phyloP scores from a whole-genome alignment of 129 eudicot genomes.

The Dittrichia graveolens region DNA sequence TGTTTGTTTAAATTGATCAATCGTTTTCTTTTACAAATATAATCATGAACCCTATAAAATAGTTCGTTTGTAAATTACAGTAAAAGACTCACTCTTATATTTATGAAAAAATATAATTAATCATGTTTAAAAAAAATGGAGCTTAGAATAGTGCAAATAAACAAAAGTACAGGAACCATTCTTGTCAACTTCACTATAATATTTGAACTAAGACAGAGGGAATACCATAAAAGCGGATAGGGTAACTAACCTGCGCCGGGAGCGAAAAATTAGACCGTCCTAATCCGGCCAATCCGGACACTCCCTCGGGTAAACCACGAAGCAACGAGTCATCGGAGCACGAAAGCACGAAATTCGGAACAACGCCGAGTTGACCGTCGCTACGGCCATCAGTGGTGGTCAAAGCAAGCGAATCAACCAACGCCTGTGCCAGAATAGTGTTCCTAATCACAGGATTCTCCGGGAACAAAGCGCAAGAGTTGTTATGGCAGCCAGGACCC shows the following conservation, averaged over 20 bases:
- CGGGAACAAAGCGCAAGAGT: slow-evolving; percentile 40
- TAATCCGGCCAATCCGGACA: slow-evolving; percentile 36
- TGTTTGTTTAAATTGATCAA: too few relatives aligned
- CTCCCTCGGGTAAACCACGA: slow-evolving; percentile 39
- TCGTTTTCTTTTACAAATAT: too few relatives aligned
- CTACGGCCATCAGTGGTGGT: slow-evolving; percentile 20
- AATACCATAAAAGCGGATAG: neutral
- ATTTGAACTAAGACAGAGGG: neutral
- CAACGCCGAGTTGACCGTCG: slow-evolving; percentile 29
- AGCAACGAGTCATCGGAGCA: slow-evolving; percentile 39
- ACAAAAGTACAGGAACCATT: slow-evolving; percentile 14
- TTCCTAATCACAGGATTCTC: slow-evolving; percentile 46
- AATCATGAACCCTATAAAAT: too few relatives aligned
- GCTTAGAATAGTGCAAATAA: neutral
- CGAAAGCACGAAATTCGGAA: slow-evolving; percentile 42
- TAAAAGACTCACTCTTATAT: too few relatives aligned
- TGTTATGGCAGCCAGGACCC: slow-evolving; percentile 47
- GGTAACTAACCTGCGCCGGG: slow-evolving; percentile 42
- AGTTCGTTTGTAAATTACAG: too few relatives aligned
- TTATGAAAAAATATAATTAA: too few relatives aligned
- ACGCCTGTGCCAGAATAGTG: slow-evolving; percentile 24
- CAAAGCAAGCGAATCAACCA: slow-evolving; percentile 40
- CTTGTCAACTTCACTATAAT: neutral
- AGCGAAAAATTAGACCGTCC: slow-evolving; percentile 46
- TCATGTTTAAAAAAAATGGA: too few relatives aligned